phyloP scores from a whole-genome alignment of 2,329 filamentous ascomycete genomes.

The Fusarium drepaniforme region DNA sequence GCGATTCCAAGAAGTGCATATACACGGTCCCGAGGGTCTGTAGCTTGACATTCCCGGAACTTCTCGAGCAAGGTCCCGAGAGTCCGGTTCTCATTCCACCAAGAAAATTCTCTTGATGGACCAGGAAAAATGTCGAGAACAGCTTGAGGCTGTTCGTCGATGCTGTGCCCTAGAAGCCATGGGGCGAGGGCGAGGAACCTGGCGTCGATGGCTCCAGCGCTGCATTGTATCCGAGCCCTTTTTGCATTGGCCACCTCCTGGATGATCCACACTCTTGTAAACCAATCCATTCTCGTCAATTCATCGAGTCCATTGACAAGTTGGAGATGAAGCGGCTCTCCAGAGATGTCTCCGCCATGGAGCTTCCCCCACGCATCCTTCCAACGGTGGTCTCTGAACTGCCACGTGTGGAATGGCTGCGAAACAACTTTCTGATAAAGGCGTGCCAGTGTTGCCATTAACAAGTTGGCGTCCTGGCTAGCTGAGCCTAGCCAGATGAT shows the following conservation, averaged over 20 bases:
- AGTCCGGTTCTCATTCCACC: constrained; percentile 17
- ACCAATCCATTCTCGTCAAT: neutral
- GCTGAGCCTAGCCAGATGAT: neutral
- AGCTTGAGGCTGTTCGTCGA: constrained; percentile 9
- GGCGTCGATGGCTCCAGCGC: neutral
- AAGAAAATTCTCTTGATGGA: neutral
- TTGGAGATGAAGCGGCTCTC: rapidly evolving
- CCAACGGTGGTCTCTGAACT: neutral
- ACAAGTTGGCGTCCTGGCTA: rapidly evolving
- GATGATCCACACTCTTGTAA: constrained; percentile 20
- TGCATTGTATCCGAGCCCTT: neutral
- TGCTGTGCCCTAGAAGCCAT: rapidly evolving
- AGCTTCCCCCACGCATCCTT: neutral
- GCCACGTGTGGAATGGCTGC: neutral
- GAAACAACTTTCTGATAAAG: neutral
- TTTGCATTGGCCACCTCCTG: constrained; percentile 26
- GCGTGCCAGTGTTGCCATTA: neutral
- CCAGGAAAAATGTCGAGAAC: constrained; percentile 30
- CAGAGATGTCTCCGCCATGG: rapidly evolving
- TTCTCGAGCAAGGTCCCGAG: constrained; percentile 9
- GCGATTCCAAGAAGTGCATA: constrained; percentile 22
- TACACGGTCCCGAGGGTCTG: constrained; percentile 11
- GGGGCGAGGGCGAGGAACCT: neutral
- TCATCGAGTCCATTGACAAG: rapidly evolving
- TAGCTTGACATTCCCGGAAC: constrained; percentile 1